These are phyloP conservation scores for Fomes fomentarius DNA, from an alignment of 1,284 basidiomycete species.

Conservation along the genomic window DNA sequence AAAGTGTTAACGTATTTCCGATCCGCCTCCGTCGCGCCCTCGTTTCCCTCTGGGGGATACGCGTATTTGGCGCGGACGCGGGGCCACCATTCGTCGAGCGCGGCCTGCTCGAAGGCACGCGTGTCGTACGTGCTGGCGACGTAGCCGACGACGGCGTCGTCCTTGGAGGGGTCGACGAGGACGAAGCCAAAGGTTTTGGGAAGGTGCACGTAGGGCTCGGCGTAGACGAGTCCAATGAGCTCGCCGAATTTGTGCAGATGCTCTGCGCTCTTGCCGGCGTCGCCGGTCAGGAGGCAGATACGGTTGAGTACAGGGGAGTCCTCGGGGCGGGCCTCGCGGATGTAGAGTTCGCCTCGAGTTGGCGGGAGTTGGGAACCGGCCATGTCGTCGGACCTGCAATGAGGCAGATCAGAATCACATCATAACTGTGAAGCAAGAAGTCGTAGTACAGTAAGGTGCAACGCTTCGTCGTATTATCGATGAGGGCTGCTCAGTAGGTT, in stretches of 20 bases:
- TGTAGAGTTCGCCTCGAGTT: conserved; percentile 30
- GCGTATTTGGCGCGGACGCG: conserved; percentile 55
- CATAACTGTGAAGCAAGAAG: too few relatives aligned
- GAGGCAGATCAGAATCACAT: too few relatives aligned
- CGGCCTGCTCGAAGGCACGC: conserved; percentile 54
- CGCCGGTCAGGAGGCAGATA: conserved; percentile 75
- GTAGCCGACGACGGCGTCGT: conserved; percentile 59
- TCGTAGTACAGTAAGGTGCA: too few relatives aligned
- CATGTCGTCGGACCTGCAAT: not conserved
- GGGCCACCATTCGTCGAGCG: conserved; percentile 61
- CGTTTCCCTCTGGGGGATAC: conserved; percentile 23
- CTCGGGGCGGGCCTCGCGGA: conserved; percentile 56
- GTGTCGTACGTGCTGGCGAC: conserved; percentile 64
- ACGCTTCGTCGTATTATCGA: too few relatives aligned
- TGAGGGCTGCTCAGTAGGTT: too few relatives aligned
- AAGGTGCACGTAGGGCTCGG: conserved; percentile 73
- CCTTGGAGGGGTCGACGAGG: conserved; percentile 52
- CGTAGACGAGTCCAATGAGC: conserved; percentile 69
- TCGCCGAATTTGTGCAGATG: conserved; percentile 59
- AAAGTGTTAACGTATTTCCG: conserved; percentile 51
- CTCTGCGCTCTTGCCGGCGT: conserved; percentile 70
- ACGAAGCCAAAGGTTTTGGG: conserved; percentile 74
- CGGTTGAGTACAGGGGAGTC: conserved; percentile 62
- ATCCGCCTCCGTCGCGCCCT: conserved; percentile 47
- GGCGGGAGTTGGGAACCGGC: not conserved